Conservation (phyloP, 1,284 basidiomycete genomes). For the Taiwanofungus camphoratus region DNA sequence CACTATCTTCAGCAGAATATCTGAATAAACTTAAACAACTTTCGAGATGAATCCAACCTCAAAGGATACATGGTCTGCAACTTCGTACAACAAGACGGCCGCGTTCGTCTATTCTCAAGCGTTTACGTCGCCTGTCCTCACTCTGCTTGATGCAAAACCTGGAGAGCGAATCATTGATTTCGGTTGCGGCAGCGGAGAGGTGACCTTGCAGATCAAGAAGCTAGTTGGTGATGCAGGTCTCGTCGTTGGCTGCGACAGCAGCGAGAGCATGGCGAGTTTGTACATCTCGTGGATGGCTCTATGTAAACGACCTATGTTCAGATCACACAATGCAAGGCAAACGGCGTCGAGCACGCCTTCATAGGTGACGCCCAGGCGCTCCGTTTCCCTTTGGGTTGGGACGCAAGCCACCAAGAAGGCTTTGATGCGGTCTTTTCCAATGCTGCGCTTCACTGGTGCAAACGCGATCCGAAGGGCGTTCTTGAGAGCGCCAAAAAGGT, state of each 20-base stretch:
- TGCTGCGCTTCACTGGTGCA: slow-evolving; percentile 83
- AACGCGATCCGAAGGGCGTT: slow-evolving; percentile 61
- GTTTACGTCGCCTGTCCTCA: slow-evolving; percentile 56
- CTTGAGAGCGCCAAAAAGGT: slow-evolving; percentile 51
- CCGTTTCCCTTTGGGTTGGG: slow-evolving; percentile 24
- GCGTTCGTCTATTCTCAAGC: slow-evolving; percentile 72
- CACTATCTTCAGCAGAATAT: too few species aligned
- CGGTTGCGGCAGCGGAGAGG: slow-evolving; percentile 79
- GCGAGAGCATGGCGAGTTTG: slow-evolving; percentile 61
- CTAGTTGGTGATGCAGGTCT: slow-evolving; percentile 49
- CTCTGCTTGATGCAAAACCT: slow-evolving; percentile 52
- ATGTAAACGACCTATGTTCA: slow-evolving; percentile 22
- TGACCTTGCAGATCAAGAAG: slow-evolving; percentile 53
- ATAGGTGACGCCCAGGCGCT: slow-evolving; percentile 51
- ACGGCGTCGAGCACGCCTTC: slow-evolving; percentile 42
- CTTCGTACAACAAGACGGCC: slow-evolving; percentile 51
- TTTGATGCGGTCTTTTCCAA: slow-evolving; percentile 75
- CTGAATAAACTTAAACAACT: too few species aligned
- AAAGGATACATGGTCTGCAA: slow-evolving; percentile 40
- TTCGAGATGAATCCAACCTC: too few species aligned
- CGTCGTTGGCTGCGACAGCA: slow-evolving; percentile 67
- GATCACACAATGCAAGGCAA: slow-evolving; percentile 51
- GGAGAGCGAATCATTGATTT: slow-evolving; percentile 75
- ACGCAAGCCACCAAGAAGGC: slow-evolving; percentile 12
- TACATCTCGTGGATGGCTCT: too few species aligned